Conservation (phyloP, 768 basidiomycete genomes). For the Mycena crocata region DNA sequence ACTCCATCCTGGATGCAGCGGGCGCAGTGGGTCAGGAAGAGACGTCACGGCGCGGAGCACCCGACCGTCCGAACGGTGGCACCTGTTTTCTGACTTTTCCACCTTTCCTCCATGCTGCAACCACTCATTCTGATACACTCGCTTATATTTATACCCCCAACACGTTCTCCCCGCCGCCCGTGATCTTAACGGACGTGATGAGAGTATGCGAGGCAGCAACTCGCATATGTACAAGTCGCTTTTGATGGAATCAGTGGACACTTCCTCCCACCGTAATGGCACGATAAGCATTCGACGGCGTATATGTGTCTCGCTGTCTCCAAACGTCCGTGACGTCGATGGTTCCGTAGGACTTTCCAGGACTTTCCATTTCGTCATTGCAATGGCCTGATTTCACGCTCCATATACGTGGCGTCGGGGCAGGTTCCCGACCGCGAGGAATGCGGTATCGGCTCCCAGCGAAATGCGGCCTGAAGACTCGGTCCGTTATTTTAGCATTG, state of each 20-base stretch:
- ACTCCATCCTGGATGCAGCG: not conserved
- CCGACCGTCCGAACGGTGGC: conserved; percentile 9
- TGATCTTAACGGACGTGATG: too few relatives aligned
- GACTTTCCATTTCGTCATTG: not conserved
- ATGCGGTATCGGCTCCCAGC: too few relatives aligned
- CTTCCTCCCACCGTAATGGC: not conserved
- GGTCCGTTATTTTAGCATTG: too few relatives aligned
- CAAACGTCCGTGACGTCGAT: not conserved
- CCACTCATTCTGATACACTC: not conserved
- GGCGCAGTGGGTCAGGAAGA: conserved; percentile 10
- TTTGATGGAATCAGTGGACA: not conserved
- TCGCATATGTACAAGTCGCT: not conserved
- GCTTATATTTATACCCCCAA: not conserved
- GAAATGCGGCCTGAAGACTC: too few relatives aligned
- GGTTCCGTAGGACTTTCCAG: not conserved
- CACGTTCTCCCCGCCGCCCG: too few relatives aligned
- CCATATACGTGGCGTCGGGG: conserved; percentile 12
- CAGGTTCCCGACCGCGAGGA: conserved; percentile 10
- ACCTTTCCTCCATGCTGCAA: not conserved
- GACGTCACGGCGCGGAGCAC: conserved; percentile 8
- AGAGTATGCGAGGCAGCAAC: too few relatives aligned
- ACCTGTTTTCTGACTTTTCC: not conserved
- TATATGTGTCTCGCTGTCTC: not conserved
- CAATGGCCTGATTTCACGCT: not conserved
- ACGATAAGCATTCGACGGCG: not conserved